Evolutionary conservation across 345 rosid species (phyloP).

Genomic region (Anastatica hierochuntica): DNA sequence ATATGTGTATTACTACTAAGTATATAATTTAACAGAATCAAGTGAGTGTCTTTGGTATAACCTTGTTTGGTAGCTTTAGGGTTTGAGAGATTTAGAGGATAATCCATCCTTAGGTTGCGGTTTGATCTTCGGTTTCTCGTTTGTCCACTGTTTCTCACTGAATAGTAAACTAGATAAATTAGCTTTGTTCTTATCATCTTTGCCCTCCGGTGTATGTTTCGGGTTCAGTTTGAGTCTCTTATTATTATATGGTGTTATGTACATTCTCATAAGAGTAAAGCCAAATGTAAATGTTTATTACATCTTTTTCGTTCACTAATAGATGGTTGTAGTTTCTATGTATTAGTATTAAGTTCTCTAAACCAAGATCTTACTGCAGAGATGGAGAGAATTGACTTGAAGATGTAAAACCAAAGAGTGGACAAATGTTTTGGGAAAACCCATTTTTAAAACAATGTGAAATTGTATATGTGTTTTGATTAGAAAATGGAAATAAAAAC

Average conservation of each 20-base stretch:
- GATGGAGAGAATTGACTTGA: neutral
- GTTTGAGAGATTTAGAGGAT: neutral
- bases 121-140: neutral
- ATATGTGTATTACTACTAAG: neutral
- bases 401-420: constrained; percentile 9
- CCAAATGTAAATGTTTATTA: neutral
- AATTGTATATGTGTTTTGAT: neutral
- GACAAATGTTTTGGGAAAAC: neutral
- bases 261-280: neutral
- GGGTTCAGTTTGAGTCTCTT: too few relatives aligned
- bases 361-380: neutral
- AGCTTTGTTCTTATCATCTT: neutral
- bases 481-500: too few relatives aligned
- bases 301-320: neutral
- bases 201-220: neutral
- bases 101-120: neutral
- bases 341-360: too few relatives aligned
- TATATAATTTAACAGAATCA: neutral
- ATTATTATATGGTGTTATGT: neutral
- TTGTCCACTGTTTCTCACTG: neutral
- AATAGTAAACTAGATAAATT: too few relatives aligned
- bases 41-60: neutral
- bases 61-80: too few relatives aligned
- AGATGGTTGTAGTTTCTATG: neutral
- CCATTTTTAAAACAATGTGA: too few relatives aligned